Percentiles rank a stretch among this genome's conserved stretches.
Conservation (phyloP, 805 yeast genomes). For the Soucietia sequanensis region DNA sequence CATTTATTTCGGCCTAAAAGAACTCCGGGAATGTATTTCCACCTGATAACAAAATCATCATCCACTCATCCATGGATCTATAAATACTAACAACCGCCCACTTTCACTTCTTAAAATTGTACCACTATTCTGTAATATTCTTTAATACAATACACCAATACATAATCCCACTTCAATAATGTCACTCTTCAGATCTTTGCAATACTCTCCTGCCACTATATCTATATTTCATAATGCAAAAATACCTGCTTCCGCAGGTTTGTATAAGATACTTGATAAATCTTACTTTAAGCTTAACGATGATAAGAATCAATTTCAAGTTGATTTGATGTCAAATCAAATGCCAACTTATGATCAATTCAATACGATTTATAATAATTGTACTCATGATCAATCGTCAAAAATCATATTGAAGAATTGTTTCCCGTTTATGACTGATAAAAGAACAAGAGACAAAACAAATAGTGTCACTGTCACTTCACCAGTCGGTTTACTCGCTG, state of each 20-base stretch:
- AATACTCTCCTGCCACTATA: conserved; percentile 40
- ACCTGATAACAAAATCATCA: no score
- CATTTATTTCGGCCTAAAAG: no score
- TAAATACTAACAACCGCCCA: no score
- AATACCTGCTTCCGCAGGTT: conserved; percentile 29
- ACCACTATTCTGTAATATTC: no score
- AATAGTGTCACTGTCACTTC: conserved; percentile 19
- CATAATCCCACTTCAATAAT: no score
- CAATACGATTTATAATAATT: conserved; percentile 23
- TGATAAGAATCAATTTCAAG: conserved; percentile 28
- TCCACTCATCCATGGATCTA: no score
- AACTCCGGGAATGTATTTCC: no score
- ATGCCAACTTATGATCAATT: conserved; percentile 46
- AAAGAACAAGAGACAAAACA: conserved; percentile 12
- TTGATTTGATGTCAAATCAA: conserved; percentile 36
- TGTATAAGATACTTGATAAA: conserved; percentile 29
- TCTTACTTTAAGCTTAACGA: conserved; percentile 30
- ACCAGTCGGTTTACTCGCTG: conserved; percentile 13
- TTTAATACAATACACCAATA: no score
- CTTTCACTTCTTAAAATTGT: no score
- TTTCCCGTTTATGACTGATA: conserved; percentile 38
- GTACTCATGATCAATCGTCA: conserved; percentile 22
- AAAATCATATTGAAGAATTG: conserved; percentile 26
- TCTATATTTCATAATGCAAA: conserved; percentile 40
- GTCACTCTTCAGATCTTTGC: conserved; percentile 44